Percentiles rank a stretch among this genome's conserved stretches.
These are phyloP conservation scores for Gossypium trilobum DNA, from an alignment of 441 rosid genomes.

Conservation along the genomic window DNA sequence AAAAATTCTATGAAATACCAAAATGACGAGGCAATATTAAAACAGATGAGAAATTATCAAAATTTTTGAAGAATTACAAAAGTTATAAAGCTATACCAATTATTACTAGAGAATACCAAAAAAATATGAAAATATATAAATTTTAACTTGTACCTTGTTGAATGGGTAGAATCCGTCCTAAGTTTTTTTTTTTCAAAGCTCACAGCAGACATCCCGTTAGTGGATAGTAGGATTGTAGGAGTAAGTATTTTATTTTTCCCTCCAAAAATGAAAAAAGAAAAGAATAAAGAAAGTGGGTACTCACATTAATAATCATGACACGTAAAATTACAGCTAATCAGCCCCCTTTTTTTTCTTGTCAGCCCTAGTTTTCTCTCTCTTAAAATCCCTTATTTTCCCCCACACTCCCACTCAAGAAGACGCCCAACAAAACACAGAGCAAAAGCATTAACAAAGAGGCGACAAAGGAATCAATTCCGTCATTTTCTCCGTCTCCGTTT, in stretches of 20 bases:
- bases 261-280: neutral
- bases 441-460: neutral
- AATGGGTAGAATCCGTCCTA: too few relatives aligned
- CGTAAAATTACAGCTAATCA: neutral
- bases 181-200: too few relatives aligned
- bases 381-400: constrained; percentile 7
- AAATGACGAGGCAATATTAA: too few relatives aligned
- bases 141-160: too few relatives aligned
- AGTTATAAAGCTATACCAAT: too few relatives aligned
- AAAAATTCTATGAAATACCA: too few relatives aligned
- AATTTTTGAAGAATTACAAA: too few relatives aligned
- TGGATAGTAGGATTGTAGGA: neutral
- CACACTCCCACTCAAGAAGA: neutral
- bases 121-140: too few relatives aligned
- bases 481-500: neutral
- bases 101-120: too few relatives aligned
- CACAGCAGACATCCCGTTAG: too few relatives aligned
- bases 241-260: neutral
- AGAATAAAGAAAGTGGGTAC: neutral
- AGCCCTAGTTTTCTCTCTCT: neutral
- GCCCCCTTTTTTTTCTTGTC: neutral
- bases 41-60: too few relatives aligned
- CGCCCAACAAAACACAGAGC: neutral
- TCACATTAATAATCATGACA: neutral
- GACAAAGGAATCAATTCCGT: neutral